Conservation (phyloP, 116 monocot species). For the Cymodocea nodosa region DNA sequence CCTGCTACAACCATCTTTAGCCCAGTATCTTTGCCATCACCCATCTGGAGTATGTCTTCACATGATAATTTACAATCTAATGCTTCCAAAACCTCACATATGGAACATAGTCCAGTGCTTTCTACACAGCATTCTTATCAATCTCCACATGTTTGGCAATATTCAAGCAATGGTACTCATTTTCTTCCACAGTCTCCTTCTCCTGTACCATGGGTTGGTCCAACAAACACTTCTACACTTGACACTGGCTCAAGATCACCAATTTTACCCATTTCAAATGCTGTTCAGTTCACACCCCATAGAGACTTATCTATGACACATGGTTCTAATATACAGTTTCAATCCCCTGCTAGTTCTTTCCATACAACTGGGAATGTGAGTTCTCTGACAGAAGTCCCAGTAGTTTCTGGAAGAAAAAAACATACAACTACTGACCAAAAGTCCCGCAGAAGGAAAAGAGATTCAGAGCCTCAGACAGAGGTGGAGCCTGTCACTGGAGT, state of each 20-base stretch:
- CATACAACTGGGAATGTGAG: slow-evolving; percentile 12
- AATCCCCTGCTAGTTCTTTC: slow-evolving; percentile 28
- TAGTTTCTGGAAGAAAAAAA: slow-evolving; percentile 17
- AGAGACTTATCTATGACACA: slow-evolving; percentile 29
- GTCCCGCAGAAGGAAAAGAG: slow-evolving; percentile 65
- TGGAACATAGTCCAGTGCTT: slow-evolving; percentile 45
- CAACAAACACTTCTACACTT: slow-evolving; percentile 33
- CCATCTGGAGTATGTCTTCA: slow-evolving; percentile 31
- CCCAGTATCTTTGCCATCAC: slow-evolving; percentile 36
- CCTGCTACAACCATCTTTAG: slow-evolving; percentile 13
- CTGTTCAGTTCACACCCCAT: slow-evolving; percentile 36
- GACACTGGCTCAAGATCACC: slow-evolving; percentile 23
- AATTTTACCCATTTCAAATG: slow-evolving; percentile 28
- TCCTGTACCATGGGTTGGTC: slow-evolving; percentile 31
- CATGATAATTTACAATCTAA: slow-evolving; percentile 32
- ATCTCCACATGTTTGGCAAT: slow-evolving; percentile 39
- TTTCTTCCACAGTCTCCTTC: slow-evolving; percentile 39
- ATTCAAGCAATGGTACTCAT: slow-evolving; percentile 21
- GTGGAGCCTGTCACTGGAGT: slow-evolving; percentile 15
- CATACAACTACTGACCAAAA: slow-evolving; percentile 27
- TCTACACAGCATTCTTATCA: slow-evolving; percentile 54
- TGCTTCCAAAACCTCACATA: slow-evolving; percentile 31
- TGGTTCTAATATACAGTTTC: slow-evolving; percentile 27
- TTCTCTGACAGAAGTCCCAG: slow-evolving; percentile 9
- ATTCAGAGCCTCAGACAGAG: slow-evolving; percentile 22